Base-by-base conservation (phyloP, 2,329 filamentous ascomycete genomes). In the Ciborinia camelliae region DNA sequence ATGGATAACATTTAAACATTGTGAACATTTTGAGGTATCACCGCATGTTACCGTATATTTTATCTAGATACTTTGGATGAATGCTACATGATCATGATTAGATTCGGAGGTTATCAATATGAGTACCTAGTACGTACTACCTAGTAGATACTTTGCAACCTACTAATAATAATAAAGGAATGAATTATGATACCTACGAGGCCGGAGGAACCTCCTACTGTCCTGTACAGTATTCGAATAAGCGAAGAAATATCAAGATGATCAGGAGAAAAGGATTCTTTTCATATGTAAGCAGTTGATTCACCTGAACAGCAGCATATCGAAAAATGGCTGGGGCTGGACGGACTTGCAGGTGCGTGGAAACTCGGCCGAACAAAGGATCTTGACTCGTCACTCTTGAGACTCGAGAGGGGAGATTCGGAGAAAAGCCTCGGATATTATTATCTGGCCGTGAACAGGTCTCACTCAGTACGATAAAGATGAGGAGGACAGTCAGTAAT, bases 291-390 rank as follows among this genome's bases (percentile, higher is more conserved):
- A 18, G 51, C n/a, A 26, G 4, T 4, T 5, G 51, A 14, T 37
- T 32, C n/a, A 37, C 39, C 28, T 61, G 45, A 35, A 9, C 23
- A 12, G n/a, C 6, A 50, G n/a, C n/a, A 39, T 48, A n/a, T 52
- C 28, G 14, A 41, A 41, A 52, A 23, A 61, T 61, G 45, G 58
- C 45, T 52, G 45, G 45, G 58, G 37, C 37, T 28, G 57, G 32
- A n/a, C n/a, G n/a, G n/a, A n/a, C n/a, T n/a, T 9, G 51, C 4
- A 61, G 37, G 41, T 26, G 28, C 28, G 28, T 28, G 32, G 20
- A 62, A 23, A 39, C 35, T 62, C 32, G 47, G 59, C 35, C 47
- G 18, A 53, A 62, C 35, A 62, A 52, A 62, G 59, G n/a, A 30
- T 52, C 3, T 6, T 30, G 28, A 18, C n/a, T n/a, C n/a, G n/a